These are phyloP conservation scores for Tilletia horrida DNA, from an alignment of 1,284 basidiomycete species.

Conservation along the genomic window DNA sequence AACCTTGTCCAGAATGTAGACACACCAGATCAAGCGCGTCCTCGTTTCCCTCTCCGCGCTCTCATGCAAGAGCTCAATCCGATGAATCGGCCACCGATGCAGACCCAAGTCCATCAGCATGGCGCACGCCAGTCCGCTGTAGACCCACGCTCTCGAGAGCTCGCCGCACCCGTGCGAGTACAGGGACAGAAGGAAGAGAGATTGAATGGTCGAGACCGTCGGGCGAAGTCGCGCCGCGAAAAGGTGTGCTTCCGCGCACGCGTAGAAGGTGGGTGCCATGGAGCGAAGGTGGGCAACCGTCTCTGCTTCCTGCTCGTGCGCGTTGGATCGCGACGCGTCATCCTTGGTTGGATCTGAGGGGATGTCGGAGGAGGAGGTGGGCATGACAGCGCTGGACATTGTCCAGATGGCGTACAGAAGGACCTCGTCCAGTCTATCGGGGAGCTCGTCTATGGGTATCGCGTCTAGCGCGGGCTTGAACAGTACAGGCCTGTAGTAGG, in stretches of 20 bases:
- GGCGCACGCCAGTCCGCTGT: constrained; percentile 55
- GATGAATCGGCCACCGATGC: constrained; percentile 50
- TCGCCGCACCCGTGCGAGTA: constrained; percentile 58
- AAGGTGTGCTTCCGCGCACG: constrained; percentile 34
- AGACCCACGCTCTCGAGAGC: constrained; percentile 56
- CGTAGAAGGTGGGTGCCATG: background rate
- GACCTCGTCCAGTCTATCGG: constrained; percentile 31
- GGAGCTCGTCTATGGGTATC: constrained; percentile 33
- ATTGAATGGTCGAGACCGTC: constrained; percentile 50
- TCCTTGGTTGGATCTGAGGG: background rate
- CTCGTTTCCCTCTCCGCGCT: constrained; percentile 52
- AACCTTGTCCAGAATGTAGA: constrained; percentile 57
- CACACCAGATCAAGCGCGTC: constrained; percentile 57
- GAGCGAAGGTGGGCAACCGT: background rate
- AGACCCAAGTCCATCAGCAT: constrained; percentile 58
- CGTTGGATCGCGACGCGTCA: background rate
- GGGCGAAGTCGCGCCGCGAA: constrained; percentile 38
- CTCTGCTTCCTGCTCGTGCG: background rate
- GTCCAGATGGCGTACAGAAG: constrained; percentile 42
- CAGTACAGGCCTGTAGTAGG: constrained; percentile 30
- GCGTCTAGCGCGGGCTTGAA: constrained; percentile 43
- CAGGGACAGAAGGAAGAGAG: constrained; percentile 56
- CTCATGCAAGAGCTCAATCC: constrained; percentile 38
- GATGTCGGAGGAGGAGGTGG: background rate
- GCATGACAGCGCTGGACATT: constrained; percentile 22